Conservation (phyloP, 495 filamentous ascomycete species). For the Clohesyomyces aquaticus region DNA sequence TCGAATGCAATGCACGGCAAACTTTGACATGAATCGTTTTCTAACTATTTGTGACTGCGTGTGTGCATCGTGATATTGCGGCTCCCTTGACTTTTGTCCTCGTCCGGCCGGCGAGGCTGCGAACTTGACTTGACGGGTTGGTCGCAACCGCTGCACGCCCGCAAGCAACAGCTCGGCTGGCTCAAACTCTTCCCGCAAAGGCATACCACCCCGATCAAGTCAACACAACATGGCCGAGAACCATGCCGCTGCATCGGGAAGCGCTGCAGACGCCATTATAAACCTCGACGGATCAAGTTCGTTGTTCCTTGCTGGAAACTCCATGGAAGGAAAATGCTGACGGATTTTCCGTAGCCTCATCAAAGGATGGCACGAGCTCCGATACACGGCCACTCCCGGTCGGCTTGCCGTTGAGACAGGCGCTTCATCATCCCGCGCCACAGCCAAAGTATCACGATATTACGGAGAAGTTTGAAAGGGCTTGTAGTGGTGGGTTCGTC, state of each 20-base stretch:
- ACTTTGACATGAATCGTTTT: background rate
- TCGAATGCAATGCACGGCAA: slow-evolving; percentile 28
- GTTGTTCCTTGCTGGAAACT: background rate
- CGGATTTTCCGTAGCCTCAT: slow-evolving; percentile 1
- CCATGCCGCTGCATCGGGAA: slow-evolving; percentile 1
- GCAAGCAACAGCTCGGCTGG: background rate
- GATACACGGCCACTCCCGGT: background rate
- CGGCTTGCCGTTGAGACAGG: slow-evolving; percentile 35
- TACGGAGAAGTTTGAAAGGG: slow-evolving; percentile 71
- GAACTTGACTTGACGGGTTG: no score
- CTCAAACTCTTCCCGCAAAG: background rate
- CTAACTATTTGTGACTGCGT: background rate
- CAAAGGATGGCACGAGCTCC: slow-evolving; percentile 13
- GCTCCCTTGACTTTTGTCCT: no score
- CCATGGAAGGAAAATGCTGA: background rate
- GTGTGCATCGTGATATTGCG: background rate
- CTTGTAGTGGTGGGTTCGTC: slow-evolving; percentile 64
- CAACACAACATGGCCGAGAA: slow-evolving; percentile 8
- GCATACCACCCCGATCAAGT: background rate
- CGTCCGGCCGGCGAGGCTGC: no score
- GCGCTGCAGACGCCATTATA: background rate
- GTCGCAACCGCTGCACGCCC: slow-evolving; percentile 1
- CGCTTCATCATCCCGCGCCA: slow-evolving; percentile 45
- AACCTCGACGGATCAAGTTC: background rate
- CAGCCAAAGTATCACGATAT: slow-evolving; percentile 68